These are phyloP conservation scores for Myochromella boudieri DNA, from an alignment of 768 basidiomycete genomes.

Conservation along the genomic window DNA sequence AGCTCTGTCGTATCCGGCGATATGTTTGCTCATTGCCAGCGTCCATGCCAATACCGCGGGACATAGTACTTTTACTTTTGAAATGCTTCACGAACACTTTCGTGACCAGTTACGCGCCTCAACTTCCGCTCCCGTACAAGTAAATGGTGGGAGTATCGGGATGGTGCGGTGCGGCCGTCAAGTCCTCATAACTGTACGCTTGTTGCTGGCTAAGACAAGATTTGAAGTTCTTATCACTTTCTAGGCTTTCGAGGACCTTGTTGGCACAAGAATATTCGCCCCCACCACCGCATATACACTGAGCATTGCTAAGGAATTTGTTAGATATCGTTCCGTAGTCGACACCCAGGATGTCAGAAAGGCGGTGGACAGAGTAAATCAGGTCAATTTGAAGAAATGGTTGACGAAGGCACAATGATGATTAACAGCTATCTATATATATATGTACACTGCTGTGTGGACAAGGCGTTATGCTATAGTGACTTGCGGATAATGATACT, in stretches of 20 bases:
- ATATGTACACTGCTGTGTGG: too few species aligned
- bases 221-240: neutral
- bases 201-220: neutral
- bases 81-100: slow-evolving; percentile 84
- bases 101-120: slow-evolving; percentile 73
- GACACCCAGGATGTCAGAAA: slow-evolving; percentile 66
- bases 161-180: slow-evolving; percentile 67
- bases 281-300: slow-evolving; percentile 46
- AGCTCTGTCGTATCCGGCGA: slow-evolving; percentile 76
- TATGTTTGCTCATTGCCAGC: slow-evolving; percentile 85
- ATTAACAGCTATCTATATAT: neutral
- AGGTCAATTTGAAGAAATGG: slow-evolving; percentile 79
- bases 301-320: slow-evolving; percentile 64
- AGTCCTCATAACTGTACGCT: slow-evolving; percentile 65
- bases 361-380: slow-evolving; percentile 63
- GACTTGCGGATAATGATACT: too few species aligned
- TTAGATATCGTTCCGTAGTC: slow-evolving; percentile 69
- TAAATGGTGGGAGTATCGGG: slow-evolving; percentile 73
- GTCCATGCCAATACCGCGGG: slow-evolving; percentile 77
- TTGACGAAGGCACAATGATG: slow-evolving; percentile 53
- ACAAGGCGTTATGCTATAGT: too few species aligned
- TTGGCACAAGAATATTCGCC: slow-evolving; percentile 55
- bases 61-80: slow-evolving; percentile 82
- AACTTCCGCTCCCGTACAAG: slow-evolving; percentile 69
- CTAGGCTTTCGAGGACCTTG: slow-evolving; percentile 78